phyloP scores from a whole-genome alignment of 495 filamentous ascomycete genomes.

The Choiromyces venosus region DNA sequence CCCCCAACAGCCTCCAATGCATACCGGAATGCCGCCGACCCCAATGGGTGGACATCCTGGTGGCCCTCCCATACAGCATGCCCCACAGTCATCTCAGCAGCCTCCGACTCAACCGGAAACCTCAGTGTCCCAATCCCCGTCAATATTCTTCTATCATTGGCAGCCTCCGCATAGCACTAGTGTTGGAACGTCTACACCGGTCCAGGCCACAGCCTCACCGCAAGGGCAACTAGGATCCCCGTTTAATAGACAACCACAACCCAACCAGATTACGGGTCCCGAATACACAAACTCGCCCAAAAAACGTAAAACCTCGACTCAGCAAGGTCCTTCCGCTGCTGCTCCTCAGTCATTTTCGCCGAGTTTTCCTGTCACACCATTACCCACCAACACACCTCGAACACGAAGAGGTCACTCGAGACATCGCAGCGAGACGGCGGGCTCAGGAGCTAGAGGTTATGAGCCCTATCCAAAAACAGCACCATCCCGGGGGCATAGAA shows the following conservation, averaged over 20 bases:
- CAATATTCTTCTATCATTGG: slow-evolving; percentile 90
- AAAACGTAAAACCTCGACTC: slow-evolving; percentile 64
- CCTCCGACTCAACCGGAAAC: slow-evolving; percentile 47
- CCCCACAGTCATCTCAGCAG: slow-evolving; percentile 53
- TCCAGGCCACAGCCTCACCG: slow-evolving; percentile 59
- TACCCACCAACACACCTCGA: slow-evolving; percentile 53
- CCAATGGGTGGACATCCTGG: slow-evolving; percentile 20
- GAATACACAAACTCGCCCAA: slow-evolving; percentile 60
- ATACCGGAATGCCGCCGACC: slow-evolving; percentile 44
- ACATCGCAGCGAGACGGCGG: slow-evolving; percentile 62
- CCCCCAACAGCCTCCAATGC: slow-evolving; percentile 49
- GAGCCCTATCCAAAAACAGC: slow-evolving; percentile 44
- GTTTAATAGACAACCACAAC: slow-evolving; percentile 51
- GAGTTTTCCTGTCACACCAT: slow-evolving; percentile 55
- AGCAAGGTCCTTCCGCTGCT: slow-evolving; percentile 47
- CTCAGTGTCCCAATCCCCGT: slow-evolving; percentile 49
- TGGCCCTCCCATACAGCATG: slow-evolving; percentile 47
- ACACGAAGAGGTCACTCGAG: slow-evolving; percentile 62
- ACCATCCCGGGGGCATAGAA: slow-evolving; percentile 43
- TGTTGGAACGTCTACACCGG: slow-evolving; percentile 46
- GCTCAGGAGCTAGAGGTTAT: slow-evolving; percentile 46
- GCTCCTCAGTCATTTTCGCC: slow-evolving; percentile 43
- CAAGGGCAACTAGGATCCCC: slow-evolving; percentile 51
- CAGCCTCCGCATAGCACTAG: slow-evolving; percentile 65
- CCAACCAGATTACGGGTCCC: slow-evolving; percentile 45